These are phyloP conservation scores for Lentinula raphanica DNA, from an alignment of 768 basidiomycete genomes.

Conservation along the genomic window DNA sequence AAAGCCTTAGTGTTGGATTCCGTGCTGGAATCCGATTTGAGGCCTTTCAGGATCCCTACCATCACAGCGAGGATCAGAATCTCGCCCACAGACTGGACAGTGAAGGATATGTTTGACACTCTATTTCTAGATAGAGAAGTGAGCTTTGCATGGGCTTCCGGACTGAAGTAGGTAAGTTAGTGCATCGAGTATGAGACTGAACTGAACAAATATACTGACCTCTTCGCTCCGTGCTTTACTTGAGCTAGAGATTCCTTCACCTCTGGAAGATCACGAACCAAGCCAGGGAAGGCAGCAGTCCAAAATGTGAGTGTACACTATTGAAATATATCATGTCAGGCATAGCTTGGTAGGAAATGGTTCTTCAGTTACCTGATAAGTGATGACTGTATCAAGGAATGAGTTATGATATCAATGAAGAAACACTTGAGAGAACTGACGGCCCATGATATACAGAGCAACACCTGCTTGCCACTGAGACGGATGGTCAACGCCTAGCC, in stretches of 20 bases:
- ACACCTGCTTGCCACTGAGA: slow-evolving; percentile 60
- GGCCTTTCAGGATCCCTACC: slow-evolving; percentile 67
- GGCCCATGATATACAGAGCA: slow-evolving; percentile 57
- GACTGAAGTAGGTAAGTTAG: slow-evolving; percentile 19
- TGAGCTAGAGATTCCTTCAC: slow-evolving; percentile 48
- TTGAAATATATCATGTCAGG: not conserved
- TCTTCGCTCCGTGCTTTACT: slow-evolving; percentile 37
- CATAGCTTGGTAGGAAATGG: not conserved
- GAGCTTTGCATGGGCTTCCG: slow-evolving; percentile 45
- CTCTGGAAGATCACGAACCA: slow-evolving; percentile 65
- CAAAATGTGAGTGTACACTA: slow-evolving; percentile 73
- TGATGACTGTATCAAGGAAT: slow-evolving; percentile 44
- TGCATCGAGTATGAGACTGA: not conserved
- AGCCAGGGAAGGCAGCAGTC: slow-evolving; percentile 78
- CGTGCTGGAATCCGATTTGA: slow-evolving; percentile 54
- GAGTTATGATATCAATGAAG: not conserved
- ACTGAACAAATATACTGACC: too few species aligned
- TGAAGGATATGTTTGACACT: slow-evolving; percentile 71
- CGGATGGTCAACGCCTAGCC: slow-evolving; percentile 68
- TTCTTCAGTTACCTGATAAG: slow-evolving; percentile 56
- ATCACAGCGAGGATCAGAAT: slow-evolving; percentile 65
- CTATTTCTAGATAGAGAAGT: slow-evolving; percentile 67
- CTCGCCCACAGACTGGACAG: slow-evolving; percentile 66
- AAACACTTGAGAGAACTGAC: slow-evolving; percentile 32
- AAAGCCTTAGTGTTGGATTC: slow-evolving; percentile 74